phyloP scores from a whole-genome alignment of 192 early-diverging fungal genomes.

The Chytriomyces sp. region DNA sequence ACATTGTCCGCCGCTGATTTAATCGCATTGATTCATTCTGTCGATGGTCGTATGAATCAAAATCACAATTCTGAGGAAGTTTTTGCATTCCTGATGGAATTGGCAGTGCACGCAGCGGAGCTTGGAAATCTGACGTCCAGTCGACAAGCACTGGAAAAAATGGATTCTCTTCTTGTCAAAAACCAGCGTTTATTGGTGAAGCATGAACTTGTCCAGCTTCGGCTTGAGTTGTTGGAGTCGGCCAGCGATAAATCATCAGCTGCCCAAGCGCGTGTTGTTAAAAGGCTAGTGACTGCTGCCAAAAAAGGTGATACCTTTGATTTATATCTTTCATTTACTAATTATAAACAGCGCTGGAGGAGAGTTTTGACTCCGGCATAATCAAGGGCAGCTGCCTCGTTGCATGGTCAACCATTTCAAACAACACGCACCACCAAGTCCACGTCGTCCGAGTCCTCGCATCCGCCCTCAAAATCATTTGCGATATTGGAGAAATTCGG shows the following conservation, averaged over 20 bases:
- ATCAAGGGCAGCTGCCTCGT: background rate
- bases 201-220: slow-evolving; percentile 18
- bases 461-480: slow-evolving; percentile 20
- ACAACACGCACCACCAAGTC: background rate
- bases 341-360: no score
- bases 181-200: background rate
- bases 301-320: no score
- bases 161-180: background rate
- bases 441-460: background rate
- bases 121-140: background rate
- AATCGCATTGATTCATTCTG: background rate
- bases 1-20: background rate
- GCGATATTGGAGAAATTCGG: slow-evolving; percentile 4
- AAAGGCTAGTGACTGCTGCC: no score
- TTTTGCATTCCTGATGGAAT: background rate
- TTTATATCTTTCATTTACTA: no score
- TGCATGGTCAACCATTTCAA: slow-evolving; percentile 4
- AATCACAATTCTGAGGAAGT: background rate
- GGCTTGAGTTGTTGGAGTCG: slow-evolving; percentile 1
- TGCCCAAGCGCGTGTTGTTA: background rate
- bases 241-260: background rate
- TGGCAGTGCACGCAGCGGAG: background rate
- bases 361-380: slow-evolving; percentile 3
- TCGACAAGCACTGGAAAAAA: background rate
- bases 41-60: background rate